These are phyloP conservation scores for Echria macrotheca DNA, from an alignment of 495 filamentous ascomycete species.

Conservation along the genomic window DNA sequence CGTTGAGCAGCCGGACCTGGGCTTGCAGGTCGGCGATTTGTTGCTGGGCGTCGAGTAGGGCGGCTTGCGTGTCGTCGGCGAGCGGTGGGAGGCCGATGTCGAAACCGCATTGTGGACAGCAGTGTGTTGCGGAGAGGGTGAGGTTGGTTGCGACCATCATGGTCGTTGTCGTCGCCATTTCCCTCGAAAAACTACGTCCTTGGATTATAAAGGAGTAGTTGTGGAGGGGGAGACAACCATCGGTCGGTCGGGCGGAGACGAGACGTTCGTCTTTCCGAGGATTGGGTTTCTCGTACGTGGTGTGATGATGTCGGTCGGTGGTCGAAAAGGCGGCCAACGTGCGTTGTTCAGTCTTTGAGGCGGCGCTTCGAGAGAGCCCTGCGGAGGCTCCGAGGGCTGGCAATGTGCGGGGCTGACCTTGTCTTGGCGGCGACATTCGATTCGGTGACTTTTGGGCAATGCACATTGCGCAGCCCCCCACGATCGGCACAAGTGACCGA, in stretches of 20 bases:
- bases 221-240: not conserved
- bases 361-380: constrained; percentile 7
- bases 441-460: constrained; percentile 8
- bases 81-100: constrained; percentile 31
- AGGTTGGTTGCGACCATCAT: constrained; percentile 6
- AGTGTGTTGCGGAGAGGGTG: constrained; percentile 5
- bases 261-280: not conserved
- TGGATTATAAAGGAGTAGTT: not conserved
- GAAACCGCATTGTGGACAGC: constrained; percentile 36
- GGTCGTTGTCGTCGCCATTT: not conserved
- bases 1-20: constrained; percentile 67
- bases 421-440: constrained; percentile 4
- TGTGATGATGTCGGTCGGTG: too few species aligned
- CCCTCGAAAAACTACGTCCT: not conserved
- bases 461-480: constrained; percentile 2
- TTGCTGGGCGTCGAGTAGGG: constrained; percentile 52
- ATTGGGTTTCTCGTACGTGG: too few species aligned
- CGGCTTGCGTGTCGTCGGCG: constrained; percentile 47
- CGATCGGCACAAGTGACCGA: constrained; percentile 2
- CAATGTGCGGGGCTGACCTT: constrained; percentile 4
- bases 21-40: constrained; percentile 76
- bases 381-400: too few species aligned
- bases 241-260: not conserved
- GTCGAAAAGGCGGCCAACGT: too few species aligned
- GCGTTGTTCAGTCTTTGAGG: not conserved